phyloP scores from a whole-genome alignment of 2,329 filamentous ascomycete species.

The Ceratocystis diversiconidia region DNA sequence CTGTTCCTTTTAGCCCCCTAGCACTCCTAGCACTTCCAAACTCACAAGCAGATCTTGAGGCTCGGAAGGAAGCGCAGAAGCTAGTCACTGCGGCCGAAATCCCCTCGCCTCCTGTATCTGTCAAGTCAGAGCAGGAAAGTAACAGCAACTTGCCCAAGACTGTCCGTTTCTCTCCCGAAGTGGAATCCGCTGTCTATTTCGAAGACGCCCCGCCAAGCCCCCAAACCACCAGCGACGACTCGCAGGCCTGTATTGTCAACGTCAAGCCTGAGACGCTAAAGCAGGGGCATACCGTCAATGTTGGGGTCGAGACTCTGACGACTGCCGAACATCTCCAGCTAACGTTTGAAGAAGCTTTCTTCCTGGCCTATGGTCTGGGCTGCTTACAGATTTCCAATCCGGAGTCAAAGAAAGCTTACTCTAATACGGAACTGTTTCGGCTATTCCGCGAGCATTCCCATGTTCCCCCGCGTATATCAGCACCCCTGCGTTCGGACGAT shows the following conservation, averaged over 20 bases:
- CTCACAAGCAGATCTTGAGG: conserved; percentile 7
- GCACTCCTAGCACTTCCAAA: conserved; percentile 11
- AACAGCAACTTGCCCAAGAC: conserved; percentile 40
- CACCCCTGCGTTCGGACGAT: conserved; percentile 54
- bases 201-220: conserved; percentile 38
- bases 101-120: conserved; percentile 11
- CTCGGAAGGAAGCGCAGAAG: not conserved
- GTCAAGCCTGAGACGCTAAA: conserved; percentile 17
- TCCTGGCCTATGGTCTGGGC: conserved; percentile 69
- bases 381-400: conserved; percentile 49
- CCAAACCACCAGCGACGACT: not conserved
- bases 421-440: conserved; percentile 43
- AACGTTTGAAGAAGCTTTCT: conserved; percentile 81
- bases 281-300: conserved; percentile 7
- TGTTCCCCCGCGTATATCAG: conserved; percentile 38
- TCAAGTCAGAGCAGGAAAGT: not conserved
- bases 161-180: conserved; percentile 54
- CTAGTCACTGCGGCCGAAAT: not conserved
- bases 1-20: conserved; percentile 10
- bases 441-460: conserved; percentile 57
- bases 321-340: conserved; percentile 80
- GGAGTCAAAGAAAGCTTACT: conserved; percentile 31
- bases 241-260: conserved; percentile 14
- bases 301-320: conserved; percentile 22
- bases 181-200: conserved; percentile 49